These are phyloP conservation scores for Sclerotinia borealis DNA, from an alignment of 2,329 filamentous ascomycete genomes.

Conservation along the genomic window DNA sequence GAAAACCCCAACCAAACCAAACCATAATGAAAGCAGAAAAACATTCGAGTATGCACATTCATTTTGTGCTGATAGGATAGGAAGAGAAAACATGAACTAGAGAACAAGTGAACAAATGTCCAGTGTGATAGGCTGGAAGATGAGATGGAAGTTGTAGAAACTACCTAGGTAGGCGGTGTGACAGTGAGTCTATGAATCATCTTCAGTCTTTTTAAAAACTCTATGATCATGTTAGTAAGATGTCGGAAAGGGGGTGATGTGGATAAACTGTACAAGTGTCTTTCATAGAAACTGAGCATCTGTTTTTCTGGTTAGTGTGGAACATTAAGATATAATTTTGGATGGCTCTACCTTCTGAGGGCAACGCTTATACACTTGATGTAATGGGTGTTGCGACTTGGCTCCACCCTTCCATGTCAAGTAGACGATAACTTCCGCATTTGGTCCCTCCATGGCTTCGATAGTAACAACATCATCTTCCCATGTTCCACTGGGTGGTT, in stretches of 20 bases:
- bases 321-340: neutral
- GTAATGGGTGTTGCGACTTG: conserved; percentile 67
- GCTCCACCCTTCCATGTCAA: conserved; percentile 67
- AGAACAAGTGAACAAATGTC: neutral
- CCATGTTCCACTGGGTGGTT: conserved; percentile 68
- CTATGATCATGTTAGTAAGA: conserved; percentile 17
- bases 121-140: neutral
- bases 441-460: conserved; percentile 65
- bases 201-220: conserved; percentile 23
- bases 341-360: conserved; percentile 61
- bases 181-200: neutral
- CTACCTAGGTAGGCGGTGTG: neutral
- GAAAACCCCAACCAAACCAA: too few species aligned
- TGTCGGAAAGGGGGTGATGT: neutral
- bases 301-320: conserved; percentile 19
- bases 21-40: neutral
- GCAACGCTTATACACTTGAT: conserved; percentile 65
- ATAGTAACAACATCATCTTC: conserved; percentile 66
- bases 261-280: conserved; percentile 32
- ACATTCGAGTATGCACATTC: neutral
- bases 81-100: neutral
- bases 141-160: neutral
- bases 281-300: conserved; percentile 46
- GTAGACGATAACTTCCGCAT: conserved; percentile 58
- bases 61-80: neutral